These are phyloP conservation scores for barley (Hordeum vulgare) DNA, from an alignment of 176 grass and related monocot species.

Conservation along the genomic window MorexV3_pseudomolecules_assembly NC_058520.1:195063646-195064145, in stretches of 20 bases:
- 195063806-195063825: background rate
- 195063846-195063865: conserved; percentile 73
- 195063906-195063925: background rate
- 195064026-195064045: conserved; percentile 85
- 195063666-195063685: conserved; percentile 2
- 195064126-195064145: background rate
- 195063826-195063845: conserved; percentile 50
- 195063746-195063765: conserved; percentile 45
- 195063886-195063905: conserved; percentile 49
- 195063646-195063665: conserved; percentile 25
- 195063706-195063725: conserved; percentile 29
- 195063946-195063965: background rate
- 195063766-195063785: conserved; percentile 81
- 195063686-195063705: background rate
- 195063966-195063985: conserved; percentile 59
- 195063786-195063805: conserved; percentile 22
- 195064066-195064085: conserved; percentile 71
- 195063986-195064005: conserved; percentile 66
- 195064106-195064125: conserved; percentile 12
- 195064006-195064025: conserved; percentile 62
- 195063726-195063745: conserved; percentile 35
- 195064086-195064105: conserved; percentile 28
- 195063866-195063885: conserved; percentile 68
- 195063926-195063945: background rate
- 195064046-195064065: conserved; percentile 75